These are phyloP conservation scores for Carnegiea gigantea DNA, from an alignment of 179 eudicot genomes.

Conservation along the genomic window DNA sequence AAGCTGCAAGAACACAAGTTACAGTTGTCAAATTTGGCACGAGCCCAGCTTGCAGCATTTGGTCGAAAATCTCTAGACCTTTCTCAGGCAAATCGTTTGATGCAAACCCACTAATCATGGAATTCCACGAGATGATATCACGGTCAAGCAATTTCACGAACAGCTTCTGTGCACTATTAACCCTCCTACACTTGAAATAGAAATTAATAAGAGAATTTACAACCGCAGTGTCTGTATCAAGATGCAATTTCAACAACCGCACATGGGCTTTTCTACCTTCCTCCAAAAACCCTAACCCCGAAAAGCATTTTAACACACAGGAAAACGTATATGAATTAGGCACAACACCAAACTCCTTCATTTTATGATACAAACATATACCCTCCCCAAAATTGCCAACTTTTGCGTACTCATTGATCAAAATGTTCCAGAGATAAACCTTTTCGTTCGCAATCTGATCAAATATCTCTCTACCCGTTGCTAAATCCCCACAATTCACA, in stretches of 20 bases:
- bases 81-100: not conserved
- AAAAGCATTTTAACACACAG: constrained; percentile 6
- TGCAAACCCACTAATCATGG: constrained; percentile 10
- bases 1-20: constrained; percentile 1
- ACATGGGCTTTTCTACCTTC: constrained; percentile 10
- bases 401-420: constrained; percentile 7
- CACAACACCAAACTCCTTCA: constrained; percentile 1
- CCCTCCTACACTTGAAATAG: constrained; percentile 11
- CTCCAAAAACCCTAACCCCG: constrained; percentile 6
- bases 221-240: constrained; percentile 1
- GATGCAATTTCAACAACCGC: constrained; percentile 4
- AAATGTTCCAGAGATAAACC: constrained; percentile 10
- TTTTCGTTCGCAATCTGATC: constrained; percentile 12
- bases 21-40: constrained; percentile 3
- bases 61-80: not conserved
- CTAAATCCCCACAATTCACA: constrained; percentile 11
- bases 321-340: constrained; percentile 2
- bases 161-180: not conserved
- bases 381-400: constrained; percentile 7
- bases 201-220: constrained; percentile 6
- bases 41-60: constrained; percentile 5
- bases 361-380: constrained; percentile 4
- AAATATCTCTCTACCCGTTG: not conserved
- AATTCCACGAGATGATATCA: constrained; percentile 9
- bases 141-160: constrained; percentile 8